Conservation (phyloP, 495 filamentous ascomycete species). For the Neurospora tetrasperma region DNA sequence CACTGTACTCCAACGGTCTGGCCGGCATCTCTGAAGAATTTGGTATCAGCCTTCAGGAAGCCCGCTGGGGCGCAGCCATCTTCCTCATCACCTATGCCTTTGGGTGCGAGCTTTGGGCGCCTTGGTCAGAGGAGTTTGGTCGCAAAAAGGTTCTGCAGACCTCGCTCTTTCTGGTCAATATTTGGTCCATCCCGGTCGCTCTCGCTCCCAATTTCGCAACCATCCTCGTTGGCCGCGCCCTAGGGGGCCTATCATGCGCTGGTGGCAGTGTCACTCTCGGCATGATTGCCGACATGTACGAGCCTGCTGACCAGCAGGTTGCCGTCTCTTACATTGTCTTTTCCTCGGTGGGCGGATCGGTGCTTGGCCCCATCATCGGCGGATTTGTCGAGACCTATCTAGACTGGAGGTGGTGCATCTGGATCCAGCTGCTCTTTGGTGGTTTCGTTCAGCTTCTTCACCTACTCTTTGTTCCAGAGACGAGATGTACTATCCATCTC, state of each 20-base stretch:
- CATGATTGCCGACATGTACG: constrained; percentile 75
- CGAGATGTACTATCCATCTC: constrained; percentile 54
- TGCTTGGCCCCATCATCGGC: constrained; percentile 69
- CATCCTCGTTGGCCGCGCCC: constrained; percentile 52
- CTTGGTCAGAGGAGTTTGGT: constrained; percentile 73
- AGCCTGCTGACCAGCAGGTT: constrained; percentile 61
- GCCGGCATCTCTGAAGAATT: constrained; percentile 51
- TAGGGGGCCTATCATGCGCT: constrained; percentile 63
- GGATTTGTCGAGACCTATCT: constrained; percentile 60
- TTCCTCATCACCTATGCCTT: constrained; percentile 70
- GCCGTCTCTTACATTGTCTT: constrained; percentile 68
- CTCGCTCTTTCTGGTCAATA: constrained; percentile 59
- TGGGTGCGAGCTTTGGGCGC: constrained; percentile 75
- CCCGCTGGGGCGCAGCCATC: constrained; percentile 55
- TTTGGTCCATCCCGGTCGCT: constrained; percentile 64
- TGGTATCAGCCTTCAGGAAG: constrained; percentile 51
- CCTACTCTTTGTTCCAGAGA: constrained; percentile 58
- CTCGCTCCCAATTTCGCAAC: constrained; percentile 60
- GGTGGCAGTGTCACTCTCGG: constrained; percentile 74
- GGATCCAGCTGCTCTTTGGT: constrained; percentile 72
- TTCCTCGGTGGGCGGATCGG: constrained; percentile 64
- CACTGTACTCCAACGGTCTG: constrained; percentile 59
- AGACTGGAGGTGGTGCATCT: constrained; percentile 69
- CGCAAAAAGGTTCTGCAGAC: constrained; percentile 63
- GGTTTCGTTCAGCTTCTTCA: constrained; percentile 54